A percentile compares a stretch with the other conserved stretches of the same genome.
Evolutionary conservation across 108 stramenopile genomes (phyloP).

Genomic region (Fragilariopsis cylindrus): DNA sequence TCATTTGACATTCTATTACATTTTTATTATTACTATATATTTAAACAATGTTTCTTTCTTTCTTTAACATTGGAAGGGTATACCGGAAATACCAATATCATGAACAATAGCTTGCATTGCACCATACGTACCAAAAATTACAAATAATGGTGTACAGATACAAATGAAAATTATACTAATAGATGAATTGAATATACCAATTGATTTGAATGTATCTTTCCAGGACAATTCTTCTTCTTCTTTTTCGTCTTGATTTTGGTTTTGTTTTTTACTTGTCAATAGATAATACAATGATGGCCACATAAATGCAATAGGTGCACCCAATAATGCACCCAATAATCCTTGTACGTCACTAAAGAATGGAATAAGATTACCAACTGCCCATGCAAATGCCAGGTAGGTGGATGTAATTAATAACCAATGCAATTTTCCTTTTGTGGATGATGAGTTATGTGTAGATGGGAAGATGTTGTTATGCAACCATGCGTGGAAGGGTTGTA

Average conservation of each 20-base stretch:
- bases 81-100: neutral
- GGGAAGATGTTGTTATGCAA: no score
- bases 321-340: conserved; percentile 7
- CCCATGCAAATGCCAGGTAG: conserved; percentile 10
- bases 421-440: no score
- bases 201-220: neutral
- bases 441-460: no score
- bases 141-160: conserved; percentile 12
- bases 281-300: conserved; percentile 4
- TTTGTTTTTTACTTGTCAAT: neutral
- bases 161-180: neutral
- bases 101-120: neutral
- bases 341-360: conserved; percentile 17
- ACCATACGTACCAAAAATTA: conserved; percentile 3
- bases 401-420: neutral
- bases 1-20: no score
- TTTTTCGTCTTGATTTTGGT: neutral
- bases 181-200: neutral
- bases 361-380: conserved; percentile 13
- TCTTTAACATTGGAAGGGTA: no score
- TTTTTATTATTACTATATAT: no score
- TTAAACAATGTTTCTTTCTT: no score
- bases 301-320: conserved; percentile 9
- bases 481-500: no score
- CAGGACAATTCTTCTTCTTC: neutral